A percentile compares a stretch with the other conserved stretches of the same genome.
Evolutionary conservation across 305 asterid species (phyloP).

Genomic region (Solanum aculeatissimum): DNA sequence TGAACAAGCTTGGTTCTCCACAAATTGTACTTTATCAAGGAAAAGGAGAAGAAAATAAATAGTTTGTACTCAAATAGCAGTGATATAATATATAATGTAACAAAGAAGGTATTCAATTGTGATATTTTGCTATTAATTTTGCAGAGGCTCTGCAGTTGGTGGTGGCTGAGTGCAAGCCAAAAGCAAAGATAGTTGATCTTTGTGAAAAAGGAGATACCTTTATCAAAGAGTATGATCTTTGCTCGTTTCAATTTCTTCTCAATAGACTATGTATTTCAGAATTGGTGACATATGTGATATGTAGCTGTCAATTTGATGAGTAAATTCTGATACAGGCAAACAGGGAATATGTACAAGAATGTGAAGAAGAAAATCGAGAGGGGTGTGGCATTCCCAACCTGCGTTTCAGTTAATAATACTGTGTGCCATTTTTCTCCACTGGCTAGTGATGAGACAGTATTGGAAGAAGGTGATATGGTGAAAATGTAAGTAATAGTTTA

Average conservation of each 20-base stretch:
- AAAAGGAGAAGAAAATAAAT: background rate
- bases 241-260: background rate
- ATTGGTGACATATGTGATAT: background rate
- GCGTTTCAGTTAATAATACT: slow-evolving; percentile 5
- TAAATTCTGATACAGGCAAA: slow-evolving; percentile 1
- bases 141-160: slow-evolving; percentile 17
- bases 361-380: slow-evolving; percentile 10
- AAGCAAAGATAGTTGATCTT: slow-evolving; percentile 10
- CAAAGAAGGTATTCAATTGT: background rate
- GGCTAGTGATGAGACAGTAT: slow-evolving; percentile 37
- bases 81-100: background rate
- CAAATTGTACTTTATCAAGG: background rate
- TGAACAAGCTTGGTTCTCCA: background rate
- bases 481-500: slow-evolving; percentile 37
- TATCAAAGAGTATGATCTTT: slow-evolving; percentile 8
- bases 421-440: slow-evolving; percentile 7
- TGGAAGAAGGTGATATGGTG: slow-evolving; percentile 48
- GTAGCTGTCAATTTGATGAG: background rate
- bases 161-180: slow-evolving; percentile 11
- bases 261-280: background rate
- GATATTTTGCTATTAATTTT: background rate
- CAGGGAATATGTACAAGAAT: slow-evolving; percentile 11
- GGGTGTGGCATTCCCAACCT: slow-evolving; percentile 7
- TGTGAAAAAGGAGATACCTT: slow-evolving; percentile 10
- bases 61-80: background rate